Percentiles rank a stretch among this genome's conserved stretches.
phyloP scores from a whole-genome alignment of 768 basidiomycete species.

The Tylopilus balloui region DNA sequence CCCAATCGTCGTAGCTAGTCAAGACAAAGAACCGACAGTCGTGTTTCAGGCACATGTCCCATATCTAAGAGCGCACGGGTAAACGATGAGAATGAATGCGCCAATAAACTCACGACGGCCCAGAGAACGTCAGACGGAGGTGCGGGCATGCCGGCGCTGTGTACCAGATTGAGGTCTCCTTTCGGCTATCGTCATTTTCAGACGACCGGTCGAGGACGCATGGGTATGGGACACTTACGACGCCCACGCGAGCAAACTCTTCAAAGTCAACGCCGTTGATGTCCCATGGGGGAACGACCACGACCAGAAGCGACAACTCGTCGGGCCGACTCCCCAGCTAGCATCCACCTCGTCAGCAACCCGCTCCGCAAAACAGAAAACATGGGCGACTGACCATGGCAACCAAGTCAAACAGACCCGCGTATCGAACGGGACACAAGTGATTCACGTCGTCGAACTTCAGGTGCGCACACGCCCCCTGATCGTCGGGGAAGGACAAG shows the following conservation, averaged over 20 bases:
- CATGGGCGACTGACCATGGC: background rate
- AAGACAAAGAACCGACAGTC: conserved; percentile 13
- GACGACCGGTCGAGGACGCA: background rate
- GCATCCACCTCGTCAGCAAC: background rate
- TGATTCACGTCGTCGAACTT: conserved; percentile 7
- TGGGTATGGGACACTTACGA: background rate
- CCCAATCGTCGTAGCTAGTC: conserved; percentile 18
- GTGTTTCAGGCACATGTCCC: conserved; percentile 10
- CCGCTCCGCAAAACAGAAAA: background rate
- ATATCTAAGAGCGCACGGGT: conserved; percentile 8
- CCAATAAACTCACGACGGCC: conserved; percentile 11
- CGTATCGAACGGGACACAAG: background rate
- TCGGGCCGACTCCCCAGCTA: background rate
- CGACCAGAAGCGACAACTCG: background rate
- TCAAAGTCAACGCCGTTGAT: conserved; percentile 3
- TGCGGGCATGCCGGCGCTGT: background rate
- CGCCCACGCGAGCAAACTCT: background rate
- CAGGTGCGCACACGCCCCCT: background rate
- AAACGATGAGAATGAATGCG: background rate
- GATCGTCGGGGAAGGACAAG: background rate
- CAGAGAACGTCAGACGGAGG: conserved; percentile 6
- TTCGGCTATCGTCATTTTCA: background rate
- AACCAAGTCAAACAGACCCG: conserved; percentile 7
- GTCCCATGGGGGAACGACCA: conserved; percentile 2
- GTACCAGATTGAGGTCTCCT: conserved; percentile 1